Conservation (phyloP, 1,139 yeast species). For the Ashbya aceris region DNA sequence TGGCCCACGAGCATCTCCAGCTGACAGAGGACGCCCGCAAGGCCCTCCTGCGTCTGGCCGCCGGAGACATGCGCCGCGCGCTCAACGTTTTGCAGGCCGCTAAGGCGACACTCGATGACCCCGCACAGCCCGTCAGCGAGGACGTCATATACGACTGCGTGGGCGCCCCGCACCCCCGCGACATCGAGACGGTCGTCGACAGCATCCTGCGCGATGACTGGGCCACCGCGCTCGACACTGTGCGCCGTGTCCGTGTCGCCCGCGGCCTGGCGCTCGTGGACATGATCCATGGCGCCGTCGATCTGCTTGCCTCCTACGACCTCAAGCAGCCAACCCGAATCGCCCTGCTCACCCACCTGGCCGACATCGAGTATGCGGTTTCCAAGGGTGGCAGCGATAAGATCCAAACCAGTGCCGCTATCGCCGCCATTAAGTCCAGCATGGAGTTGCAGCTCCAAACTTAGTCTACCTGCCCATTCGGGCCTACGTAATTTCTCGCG, state of each 20-base stretch:
- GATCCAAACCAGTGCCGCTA: conserved; percentile 81
- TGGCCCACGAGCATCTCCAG: conserved; percentile 54
- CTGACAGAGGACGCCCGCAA: conserved; percentile 51
- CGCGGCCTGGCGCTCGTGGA: conserved; percentile 90
- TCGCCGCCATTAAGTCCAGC: conserved; percentile 67
- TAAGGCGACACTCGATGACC: conserved; percentile 57
- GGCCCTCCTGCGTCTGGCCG: conserved; percentile 60
- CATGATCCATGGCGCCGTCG: conserved; percentile 65
- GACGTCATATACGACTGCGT: conserved; percentile 86
- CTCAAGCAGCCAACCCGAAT: conserved; percentile 55
- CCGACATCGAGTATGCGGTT: conserved; percentile 85
- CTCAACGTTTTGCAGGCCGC: conserved; percentile 93
- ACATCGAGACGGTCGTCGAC: conserved; percentile 64
- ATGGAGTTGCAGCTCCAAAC: conserved; percentile 26
- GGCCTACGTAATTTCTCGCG: not conserved
- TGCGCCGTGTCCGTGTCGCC: conserved; percentile 50
- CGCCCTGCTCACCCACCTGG: conserved; percentile 54
- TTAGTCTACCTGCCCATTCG: not conserved
- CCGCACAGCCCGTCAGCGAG: conserved; percentile 43
- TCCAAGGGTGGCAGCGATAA: conserved; percentile 89
- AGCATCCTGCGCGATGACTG: conserved; percentile 81
- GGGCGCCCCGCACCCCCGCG: conserved; percentile 91
- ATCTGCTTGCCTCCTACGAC: conserved; percentile 57
- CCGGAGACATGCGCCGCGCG: conserved; percentile 96
- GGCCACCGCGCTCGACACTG: conserved; percentile 64